Evolutionary conservation across 345 rosid genomes (phyloP).

Genomic region (Zanthoxylum bungeanum): DNA sequence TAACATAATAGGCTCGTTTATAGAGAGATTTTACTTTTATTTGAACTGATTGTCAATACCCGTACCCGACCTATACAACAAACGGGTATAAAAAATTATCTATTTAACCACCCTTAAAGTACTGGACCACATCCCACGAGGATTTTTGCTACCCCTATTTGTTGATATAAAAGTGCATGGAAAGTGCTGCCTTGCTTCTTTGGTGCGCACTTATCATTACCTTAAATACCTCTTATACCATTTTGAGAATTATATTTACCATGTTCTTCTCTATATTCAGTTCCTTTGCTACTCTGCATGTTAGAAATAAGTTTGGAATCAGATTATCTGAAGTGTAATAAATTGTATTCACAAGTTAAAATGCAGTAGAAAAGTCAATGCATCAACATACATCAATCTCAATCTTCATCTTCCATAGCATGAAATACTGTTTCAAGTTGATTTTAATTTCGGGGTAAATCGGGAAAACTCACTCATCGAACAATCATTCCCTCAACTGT

Average conservation of each 20-base stretch:
- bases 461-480: too few relatives aligned
- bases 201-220: conserved; percentile 36
- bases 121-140: too few relatives aligned
- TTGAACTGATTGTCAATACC: too few relatives aligned
- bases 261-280: conserved; percentile 37
- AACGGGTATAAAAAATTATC: too few relatives aligned
- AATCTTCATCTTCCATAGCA: conserved; percentile 8
- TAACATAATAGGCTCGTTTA: too few relatives aligned
- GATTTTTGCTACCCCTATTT: too few relatives aligned
- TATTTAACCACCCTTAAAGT: too few relatives aligned
- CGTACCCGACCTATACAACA: too few relatives aligned
- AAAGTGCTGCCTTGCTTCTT: conserved; percentile 70
- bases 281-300: conserved; percentile 42
- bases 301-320: conserved; percentile 2
- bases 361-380: not conserved
- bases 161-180: conserved; percentile 71
- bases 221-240: not conserved
- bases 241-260: conserved; percentile 7
- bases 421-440: conserved; percentile 4
- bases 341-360: conserved; percentile 1
- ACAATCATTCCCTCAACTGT: too few relatives aligned
- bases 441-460: too few relatives aligned
- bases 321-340: not conserved
- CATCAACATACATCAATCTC: not conserved
- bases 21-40: too few relatives aligned